Percentiles rank a stretch among this genome's conserved stretches.
Evolutionary conservation across 2,329 filamentous ascomycete genomes (phyloP).

Genomic region (Aphanoascus verrucosus): DNA sequence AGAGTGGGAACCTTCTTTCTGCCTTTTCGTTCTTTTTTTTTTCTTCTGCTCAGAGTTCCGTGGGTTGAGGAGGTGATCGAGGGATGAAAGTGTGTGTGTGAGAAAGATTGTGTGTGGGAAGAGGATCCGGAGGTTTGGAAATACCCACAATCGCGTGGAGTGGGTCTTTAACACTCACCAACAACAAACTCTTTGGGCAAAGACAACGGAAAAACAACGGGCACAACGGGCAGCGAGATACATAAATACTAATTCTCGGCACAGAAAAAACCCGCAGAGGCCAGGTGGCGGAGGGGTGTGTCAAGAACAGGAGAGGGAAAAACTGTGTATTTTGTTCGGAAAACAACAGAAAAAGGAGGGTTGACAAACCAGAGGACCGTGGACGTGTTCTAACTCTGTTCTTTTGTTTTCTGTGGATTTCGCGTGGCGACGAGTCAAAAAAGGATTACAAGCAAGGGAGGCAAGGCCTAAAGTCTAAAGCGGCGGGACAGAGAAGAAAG

Average conservation of each 20-base stretch:
- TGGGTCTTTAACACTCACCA: constrained; percentile 6
- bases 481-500: background rate
- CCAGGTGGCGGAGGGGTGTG: background rate
- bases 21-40: background rate
- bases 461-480: background rate
- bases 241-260: background rate
- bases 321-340: no score
- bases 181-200: background rate
- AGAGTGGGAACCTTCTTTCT: background rate
- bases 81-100: background rate
- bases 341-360: background rate
- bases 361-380: background rate
- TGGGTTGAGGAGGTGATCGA: background rate
- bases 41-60: background rate
- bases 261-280: background rate
- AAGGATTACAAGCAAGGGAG: background rate
- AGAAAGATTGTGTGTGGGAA: constrained; percentile 6
- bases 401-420: background rate
- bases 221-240: background rate
- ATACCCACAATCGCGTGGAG: constrained; percentile 13
- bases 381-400: constrained; percentile 5
- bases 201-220: background rate
- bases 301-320: no score
- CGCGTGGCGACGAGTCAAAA: constrained; percentile 5
- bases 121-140: constrained; percentile 12